Percentiles rank a stretch among this genome's conserved stretches.
phyloP scores from a whole-genome alignment of 345 rosid species.

The Draba incana region DNA sequence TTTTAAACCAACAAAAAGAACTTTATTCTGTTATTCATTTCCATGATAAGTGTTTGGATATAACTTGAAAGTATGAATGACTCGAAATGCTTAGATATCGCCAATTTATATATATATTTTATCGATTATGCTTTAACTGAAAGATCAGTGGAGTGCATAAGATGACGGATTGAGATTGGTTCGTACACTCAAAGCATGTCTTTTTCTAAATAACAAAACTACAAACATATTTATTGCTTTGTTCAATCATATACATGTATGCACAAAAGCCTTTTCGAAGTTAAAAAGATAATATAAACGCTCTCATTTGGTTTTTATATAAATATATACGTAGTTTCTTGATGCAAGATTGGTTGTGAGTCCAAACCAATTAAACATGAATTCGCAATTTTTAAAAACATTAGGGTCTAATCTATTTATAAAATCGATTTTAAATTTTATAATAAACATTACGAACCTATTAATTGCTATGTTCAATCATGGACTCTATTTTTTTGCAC shows the following conservation, averaged over 20 bases:
- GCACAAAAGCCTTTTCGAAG: neutral
- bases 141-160: conserved; percentile 15
- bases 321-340: too few species aligned
- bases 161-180: conserved; percentile 23
- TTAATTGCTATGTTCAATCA: neutral
- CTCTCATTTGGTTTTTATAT: too few species aligned
- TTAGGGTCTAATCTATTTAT: too few species aligned
- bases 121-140: conserved; percentile 33
- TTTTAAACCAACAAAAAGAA: neutral
- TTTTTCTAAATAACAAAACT: neutral
- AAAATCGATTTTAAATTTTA: too few species aligned
- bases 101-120: neutral
- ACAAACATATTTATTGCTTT: neutral
- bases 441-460: neutral
- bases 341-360: too few species aligned
- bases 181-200: conserved; percentile 27
- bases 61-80: conserved; percentile 22
- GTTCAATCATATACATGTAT: neutral
- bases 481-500: too few species aligned
- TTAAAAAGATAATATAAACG: too few species aligned
- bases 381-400: too few species aligned
- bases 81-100: conserved; percentile 26
- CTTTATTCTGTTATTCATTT: conserved; percentile 9
- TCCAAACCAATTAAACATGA: too few species aligned
- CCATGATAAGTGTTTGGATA: neutral